Conservation (phyloP, 2,329 filamentous ascomycete species). For the Colletotrichum navitas region DNA sequence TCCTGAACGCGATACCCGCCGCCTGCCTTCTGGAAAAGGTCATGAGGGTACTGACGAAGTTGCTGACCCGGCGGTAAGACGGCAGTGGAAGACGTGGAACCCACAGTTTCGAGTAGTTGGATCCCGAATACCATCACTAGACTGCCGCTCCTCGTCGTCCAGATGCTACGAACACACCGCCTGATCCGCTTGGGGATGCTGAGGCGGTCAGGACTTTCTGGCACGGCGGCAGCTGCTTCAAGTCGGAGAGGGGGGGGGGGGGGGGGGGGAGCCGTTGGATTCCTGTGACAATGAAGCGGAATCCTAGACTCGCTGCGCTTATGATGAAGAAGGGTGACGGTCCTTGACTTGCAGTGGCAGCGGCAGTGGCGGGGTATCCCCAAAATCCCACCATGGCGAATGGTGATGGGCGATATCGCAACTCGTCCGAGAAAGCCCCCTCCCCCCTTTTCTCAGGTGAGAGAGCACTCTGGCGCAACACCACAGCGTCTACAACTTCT, state of each 20-base stretch:
- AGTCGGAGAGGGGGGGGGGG: background rate
- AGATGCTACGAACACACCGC: no score
- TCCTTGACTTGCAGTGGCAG: background rate
- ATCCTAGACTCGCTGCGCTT: background rate
- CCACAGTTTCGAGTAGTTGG: background rate
- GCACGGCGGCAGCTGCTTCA: no score
- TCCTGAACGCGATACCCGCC: constrained; percentile 10
- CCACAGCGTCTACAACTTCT: background rate
- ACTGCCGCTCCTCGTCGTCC: background rate
- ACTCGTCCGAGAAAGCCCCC: background rate
- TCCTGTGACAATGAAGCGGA: background rate
- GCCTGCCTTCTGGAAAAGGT: background rate
- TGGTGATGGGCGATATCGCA: background rate
- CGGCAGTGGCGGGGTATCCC: background rate
- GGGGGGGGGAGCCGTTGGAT: background rate
- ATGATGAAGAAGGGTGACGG: background rate
- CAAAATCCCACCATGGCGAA: background rate
- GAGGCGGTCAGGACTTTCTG: background rate
- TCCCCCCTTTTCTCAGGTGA: no score
- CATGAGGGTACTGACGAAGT: background rate
- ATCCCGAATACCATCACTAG: background rate
- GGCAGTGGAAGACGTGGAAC: background rate
- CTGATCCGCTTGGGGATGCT: background rate
- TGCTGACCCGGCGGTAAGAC: background rate
- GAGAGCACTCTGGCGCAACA: background rate